A percentile compares a stretch with the other conserved stretches of the same genome.
Evolutionary conservation across 176 grass and related monocot genomes (phyloP).

Genomic region (Musa beccarii): DNA sequence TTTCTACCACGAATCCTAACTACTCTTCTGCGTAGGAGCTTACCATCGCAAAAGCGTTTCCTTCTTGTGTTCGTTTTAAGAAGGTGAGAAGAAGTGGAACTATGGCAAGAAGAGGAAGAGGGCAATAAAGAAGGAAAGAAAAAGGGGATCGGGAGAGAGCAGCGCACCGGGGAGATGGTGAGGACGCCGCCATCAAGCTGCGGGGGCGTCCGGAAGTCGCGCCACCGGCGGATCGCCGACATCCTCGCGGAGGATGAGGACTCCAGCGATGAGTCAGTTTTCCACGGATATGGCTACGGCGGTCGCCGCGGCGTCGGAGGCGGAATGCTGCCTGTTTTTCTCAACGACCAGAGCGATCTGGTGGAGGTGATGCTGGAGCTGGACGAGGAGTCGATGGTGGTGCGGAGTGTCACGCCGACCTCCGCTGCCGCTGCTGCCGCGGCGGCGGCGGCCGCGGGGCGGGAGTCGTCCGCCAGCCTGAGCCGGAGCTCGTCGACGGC

Average conservation of each 20-base stretch:
- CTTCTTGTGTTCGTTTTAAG: constrained; percentile 27
- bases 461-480: constrained; percentile 19
- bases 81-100: constrained; percentile 15
- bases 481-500: constrained; percentile 86
- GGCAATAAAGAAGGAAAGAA: background rate
- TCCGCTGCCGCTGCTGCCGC: constrained; percentile 29
- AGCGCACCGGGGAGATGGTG: constrained; percentile 23
- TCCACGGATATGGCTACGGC: constrained; percentile 31
- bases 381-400: constrained; percentile 98
- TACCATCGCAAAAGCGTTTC: constrained; percentile 19
- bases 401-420: constrained; percentile 92
- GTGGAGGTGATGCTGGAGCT: constrained; percentile 99
- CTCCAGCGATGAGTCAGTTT: constrained; percentile 72
- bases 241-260: constrained; percentile 66
- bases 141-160: background rate
- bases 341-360: constrained; percentile 75
- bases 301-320: background rate
- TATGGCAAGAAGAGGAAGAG: background rate
- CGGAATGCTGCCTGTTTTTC: constrained; percentile 68
- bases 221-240: constrained; percentile 78
- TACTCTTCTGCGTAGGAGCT: constrained; percentile 14
- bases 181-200: constrained; percentile 55
- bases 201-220: constrained; percentile 40
- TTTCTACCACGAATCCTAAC: constrained; percentile 35
- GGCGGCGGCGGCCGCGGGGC: background rate